Evolutionary conservation across 106 monocot genomes (phyloP).

Genomic region (Dendrobium catenatum): DNA sequence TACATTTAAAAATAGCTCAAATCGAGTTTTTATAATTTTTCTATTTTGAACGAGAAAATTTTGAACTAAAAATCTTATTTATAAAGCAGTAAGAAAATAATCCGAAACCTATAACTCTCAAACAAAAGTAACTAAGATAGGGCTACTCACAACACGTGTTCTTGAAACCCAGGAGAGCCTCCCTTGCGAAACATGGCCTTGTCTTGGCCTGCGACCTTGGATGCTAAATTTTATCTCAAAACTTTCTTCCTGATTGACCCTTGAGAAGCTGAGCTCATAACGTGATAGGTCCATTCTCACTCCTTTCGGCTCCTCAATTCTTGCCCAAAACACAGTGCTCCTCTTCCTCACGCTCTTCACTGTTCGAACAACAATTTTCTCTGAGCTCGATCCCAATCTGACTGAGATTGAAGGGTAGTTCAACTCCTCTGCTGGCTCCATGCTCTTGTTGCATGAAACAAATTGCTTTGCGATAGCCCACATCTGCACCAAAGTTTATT

Average conservation of each 20-base stretch:
- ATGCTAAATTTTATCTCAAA: slow-evolving; percentile 5
- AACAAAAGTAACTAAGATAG: slow-evolving; percentile 12
- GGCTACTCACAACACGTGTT: slow-evolving; percentile 13
- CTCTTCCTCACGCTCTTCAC: slow-evolving; percentile 20
- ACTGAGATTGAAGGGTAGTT: slow-evolving; percentile 20
- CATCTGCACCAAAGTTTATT: background rate
- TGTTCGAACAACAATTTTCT: slow-evolving; percentile 2
- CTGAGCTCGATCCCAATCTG: background rate
- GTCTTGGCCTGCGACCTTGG: background rate
- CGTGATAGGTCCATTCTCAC: slow-evolving; percentile 12
- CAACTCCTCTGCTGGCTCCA: slow-evolving; percentile 2
- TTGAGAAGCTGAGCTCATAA: slow-evolving; percentile 9
- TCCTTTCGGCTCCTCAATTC: slow-evolving; percentile 8
- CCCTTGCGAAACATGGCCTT: slow-evolving; percentile 7
- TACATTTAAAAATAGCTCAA: no score
- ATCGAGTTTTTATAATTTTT: no score
- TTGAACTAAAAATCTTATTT: no score
- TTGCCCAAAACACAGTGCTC: slow-evolving; percentile 3
- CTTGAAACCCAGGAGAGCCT: slow-evolving; percentile 15
- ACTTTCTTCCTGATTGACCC: slow-evolving; percentile 5
- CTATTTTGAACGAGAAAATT: no score
- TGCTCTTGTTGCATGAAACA: background rate
- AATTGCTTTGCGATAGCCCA: background rate
- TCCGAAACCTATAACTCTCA: background rate
- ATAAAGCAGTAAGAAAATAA: no score